These are phyloP conservation scores for Grammothele lineata DNA, from an alignment of 768 basidiomycete genomes.

Conservation along the genomic window DNA sequence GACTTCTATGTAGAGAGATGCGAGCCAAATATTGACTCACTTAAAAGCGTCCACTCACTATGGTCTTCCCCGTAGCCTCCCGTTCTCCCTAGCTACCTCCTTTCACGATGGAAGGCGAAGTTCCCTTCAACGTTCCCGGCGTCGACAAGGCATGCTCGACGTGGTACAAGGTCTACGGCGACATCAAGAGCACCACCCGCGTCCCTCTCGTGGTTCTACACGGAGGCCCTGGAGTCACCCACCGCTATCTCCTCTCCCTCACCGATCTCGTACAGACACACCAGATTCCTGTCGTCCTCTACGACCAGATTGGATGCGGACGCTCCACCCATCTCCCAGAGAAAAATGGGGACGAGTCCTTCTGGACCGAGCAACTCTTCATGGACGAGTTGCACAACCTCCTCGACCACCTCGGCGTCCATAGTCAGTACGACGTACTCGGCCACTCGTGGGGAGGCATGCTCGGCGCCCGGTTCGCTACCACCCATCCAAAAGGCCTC, in stretches of 20 bases:
- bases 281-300: constrained; percentile 46
- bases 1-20: no score
- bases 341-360: constrained; percentile 23
- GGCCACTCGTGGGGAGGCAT: constrained; percentile 62
- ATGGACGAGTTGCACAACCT: constrained; percentile 51
- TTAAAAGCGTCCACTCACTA: no score
- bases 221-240: constrained; percentile 47
- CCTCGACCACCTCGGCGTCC: constrained; percentile 36
- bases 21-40: no score
- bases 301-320: constrained; percentile 51
- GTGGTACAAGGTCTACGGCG: constrained; percentile 41
- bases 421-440: constrained; percentile 37
- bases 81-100: no score
- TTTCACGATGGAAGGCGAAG: no score
- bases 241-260: constrained; percentile 37
- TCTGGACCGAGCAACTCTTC: constrained; percentile 35
- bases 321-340: constrained; percentile 39
- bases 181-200: constrained; percentile 26
- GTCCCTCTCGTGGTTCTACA: constrained; percentile 47
- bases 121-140: no score
- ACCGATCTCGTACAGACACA: constrained; percentile 33
- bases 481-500: constrained; percentile 34
- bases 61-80: no score
- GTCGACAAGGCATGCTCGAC: constrained; percentile 31
- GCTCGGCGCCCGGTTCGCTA: constrained; percentile 38